Percentiles rank a stretch among this genome's conserved stretches.
phyloP scores from a whole-genome alignment of 2,329 filamentous ascomycete genomes.

The Sclerotinia spermophila region DNA sequence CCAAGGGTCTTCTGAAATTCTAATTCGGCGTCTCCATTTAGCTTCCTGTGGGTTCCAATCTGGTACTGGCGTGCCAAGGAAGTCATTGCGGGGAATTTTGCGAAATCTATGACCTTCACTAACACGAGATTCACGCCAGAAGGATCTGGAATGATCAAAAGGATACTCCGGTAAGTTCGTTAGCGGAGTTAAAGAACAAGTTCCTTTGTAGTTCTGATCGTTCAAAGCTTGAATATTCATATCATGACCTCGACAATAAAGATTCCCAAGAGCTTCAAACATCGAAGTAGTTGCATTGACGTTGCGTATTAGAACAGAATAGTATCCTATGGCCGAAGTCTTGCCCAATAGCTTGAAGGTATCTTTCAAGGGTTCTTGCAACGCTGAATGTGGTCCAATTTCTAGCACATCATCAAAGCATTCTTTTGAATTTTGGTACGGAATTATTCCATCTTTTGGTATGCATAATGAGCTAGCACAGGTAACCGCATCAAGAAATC shows the following conservation, averaged over 20 bases:
- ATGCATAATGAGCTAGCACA: not conserved
- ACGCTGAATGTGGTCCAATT: constrained; percentile 22
- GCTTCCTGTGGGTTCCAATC: constrained; percentile 28
- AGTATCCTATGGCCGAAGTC: not conserved
- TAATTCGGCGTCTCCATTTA: constrained; percentile 36
- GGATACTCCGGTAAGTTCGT: constrained; percentile 48
- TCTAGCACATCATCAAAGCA: constrained; percentile 15
- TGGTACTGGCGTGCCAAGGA: constrained; percentile 32
- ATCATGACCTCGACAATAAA: not conserved
- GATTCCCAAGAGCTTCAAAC: not conserved
- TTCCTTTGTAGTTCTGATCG: not conserved
- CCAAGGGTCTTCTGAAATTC: constrained; percentile 34
- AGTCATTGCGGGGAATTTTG: constrained; percentile 41
- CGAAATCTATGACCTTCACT: constrained; percentile 45
- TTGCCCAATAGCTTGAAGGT: not conserved
- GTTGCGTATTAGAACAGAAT: not conserved
- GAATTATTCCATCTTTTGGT: not conserved
- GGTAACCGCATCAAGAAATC: constrained; percentile 33
- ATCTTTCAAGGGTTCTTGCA: constrained; percentile 18
- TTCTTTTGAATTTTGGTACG: not conserved
- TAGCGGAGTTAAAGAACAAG: constrained; percentile 28
- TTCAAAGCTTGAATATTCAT: not conserved
- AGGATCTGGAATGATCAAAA: constrained; percentile 49
- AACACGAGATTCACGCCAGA: constrained; percentile 51
- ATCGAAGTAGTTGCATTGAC: not conserved